phyloP scores from a whole-genome alignment of 2,329 filamentous ascomycete genomes.

The Cladosporium sp. region DNA sequence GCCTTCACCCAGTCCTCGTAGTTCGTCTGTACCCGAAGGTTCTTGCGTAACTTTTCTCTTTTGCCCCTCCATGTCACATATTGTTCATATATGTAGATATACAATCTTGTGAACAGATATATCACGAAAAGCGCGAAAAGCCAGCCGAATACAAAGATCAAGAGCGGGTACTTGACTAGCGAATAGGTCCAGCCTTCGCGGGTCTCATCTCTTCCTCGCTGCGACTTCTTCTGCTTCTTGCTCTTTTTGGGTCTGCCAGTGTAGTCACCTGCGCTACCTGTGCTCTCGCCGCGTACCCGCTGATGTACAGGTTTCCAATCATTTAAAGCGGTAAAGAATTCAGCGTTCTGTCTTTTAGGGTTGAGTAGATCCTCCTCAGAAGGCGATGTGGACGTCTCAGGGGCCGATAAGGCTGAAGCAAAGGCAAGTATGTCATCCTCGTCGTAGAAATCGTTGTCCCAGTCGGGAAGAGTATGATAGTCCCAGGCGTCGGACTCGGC shows the following conservation, averaged over 20 bases:
- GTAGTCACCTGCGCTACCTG: conserved; percentile 28
- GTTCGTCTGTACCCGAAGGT: conserved; percentile 65
- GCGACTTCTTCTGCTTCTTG: conserved; percentile 38
- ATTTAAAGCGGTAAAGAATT: conserved; percentile 82
- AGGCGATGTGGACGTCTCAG: conserved; percentile 63
- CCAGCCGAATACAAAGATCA: conserved; percentile 77
- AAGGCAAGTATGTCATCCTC: conserved; percentile 73
- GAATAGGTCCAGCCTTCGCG: conserved; percentile 88
- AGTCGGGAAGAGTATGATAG: conserved; percentile 68
- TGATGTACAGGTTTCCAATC: conserved; percentile 91
- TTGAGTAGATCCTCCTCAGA: conserved; percentile 53
- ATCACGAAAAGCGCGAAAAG: conserved; percentile 66
- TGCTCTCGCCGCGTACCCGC: conserved; percentile 49
- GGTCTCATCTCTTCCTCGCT: conserved; percentile 74
- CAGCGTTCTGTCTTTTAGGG: conserved; percentile 39
- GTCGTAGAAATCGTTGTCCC: conserved; percentile 70
- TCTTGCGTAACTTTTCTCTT: conserved; percentile 65
- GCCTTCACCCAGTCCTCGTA: conserved; percentile 81
- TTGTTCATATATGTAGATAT: conserved; percentile 91
- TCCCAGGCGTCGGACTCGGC: conserved; percentile 55
- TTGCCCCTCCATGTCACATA: conserved; percentile 83
- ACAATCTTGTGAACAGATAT: conserved; percentile 78
- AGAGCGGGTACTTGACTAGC: conserved; percentile 85
- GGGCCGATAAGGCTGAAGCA: conserved; percentile 73
- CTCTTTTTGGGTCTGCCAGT: conserved; percentile 29